Evolutionary conservation across 2,329 filamentous ascomycete genomes (phyloP).

Genomic region (Purpureocillium lavendulum): DNA sequence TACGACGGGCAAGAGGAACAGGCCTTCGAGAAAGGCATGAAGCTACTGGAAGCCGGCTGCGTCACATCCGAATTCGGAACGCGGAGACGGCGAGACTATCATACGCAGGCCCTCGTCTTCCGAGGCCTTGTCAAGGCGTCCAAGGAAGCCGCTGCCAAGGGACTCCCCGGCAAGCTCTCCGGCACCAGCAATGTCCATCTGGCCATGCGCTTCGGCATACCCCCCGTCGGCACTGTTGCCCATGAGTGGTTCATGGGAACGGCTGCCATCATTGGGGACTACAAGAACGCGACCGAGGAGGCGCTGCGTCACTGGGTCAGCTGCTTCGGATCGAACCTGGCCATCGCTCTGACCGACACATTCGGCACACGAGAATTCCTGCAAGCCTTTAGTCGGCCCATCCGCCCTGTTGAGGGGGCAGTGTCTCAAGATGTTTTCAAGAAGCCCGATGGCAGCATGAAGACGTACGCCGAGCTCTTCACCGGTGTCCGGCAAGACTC

Average conservation of each 20-base stretch:
- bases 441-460: slow-evolving; percentile 29
- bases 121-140: slow-evolving; percentile 74
- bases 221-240: slow-evolving; percentile 79
- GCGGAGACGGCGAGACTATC: slow-evolving; percentile 80
- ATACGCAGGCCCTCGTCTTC: slow-evolving; percentile 89
- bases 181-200: slow-evolving; percentile 97
- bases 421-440: slow-evolving; percentile 32
- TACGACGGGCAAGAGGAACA: slow-evolving; percentile 80
- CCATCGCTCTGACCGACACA: slow-evolving; percentile 90
- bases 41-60: slow-evolving; percentile 74
- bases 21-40: slow-evolving; percentile 72
- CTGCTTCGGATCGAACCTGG: slow-evolving; percentile 78
- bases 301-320: slow-evolving; percentile 83
- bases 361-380: slow-evolving; percentile 91
- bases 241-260: slow-evolving; percentile 99
- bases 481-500: slow-evolving; percentile 84
- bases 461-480: slow-evolving; percentile 75
- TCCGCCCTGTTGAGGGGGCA: slow-evolving; percentile 35
- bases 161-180: slow-evolving; percentile 63
- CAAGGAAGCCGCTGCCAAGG: slow-evolving; percentile 57
- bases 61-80: slow-evolving; percentile 92
- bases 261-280: slow-evolving; percentile 82
- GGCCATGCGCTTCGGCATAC: slow-evolving; percentile 82
- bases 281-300: slow-evolving; percentile 73
- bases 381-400: slow-evolving; percentile 66